Base-by-base conservation (phyloP, 1,284 basidiomycete genomes). In the Malassezia obtusa region DNA sequence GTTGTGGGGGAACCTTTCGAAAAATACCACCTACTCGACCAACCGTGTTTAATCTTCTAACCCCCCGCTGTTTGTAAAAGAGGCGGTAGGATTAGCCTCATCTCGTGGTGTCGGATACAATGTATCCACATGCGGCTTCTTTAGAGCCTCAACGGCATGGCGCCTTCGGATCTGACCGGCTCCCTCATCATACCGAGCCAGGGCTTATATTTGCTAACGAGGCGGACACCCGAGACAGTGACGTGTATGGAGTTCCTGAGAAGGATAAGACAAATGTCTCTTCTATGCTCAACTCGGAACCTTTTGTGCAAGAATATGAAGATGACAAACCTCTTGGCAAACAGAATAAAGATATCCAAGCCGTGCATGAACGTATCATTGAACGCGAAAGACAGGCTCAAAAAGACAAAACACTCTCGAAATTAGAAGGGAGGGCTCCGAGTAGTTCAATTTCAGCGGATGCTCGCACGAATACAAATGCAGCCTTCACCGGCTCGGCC, bases 341-440 rank as follows among this genome's bases (percentile, higher is more conserved):
- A 6, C 43, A 40, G 22, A 26, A 26, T n/a, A 40, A 14, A n/a
- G 38, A 31, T 4, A 12, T 47, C 5, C 30, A 14, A 9, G 53
- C 45, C 11, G 45, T 24, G 12, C 49, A 50, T 33, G 45, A 46
- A 14, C 35, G 53, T 6, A 56, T 56, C 19, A 50, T 50, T 3
- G 49, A 37, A 22, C 21, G 26, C 4, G 49, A 56, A 17, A 33
- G 36, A 12, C 21, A 32, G 36, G 37, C 40, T 14, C 49, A 50
- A 36, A 50, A 36, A n/a, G 28, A 50, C 19, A 46, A 25, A 14
- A 37, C 53, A 4, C 38, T 50, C 1, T 21, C 17, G 30, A 50
- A 44, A 10, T 44, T 50, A 5, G 48, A 50, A 10, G 48, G 49
- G 0, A 39, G 28, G 14, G 14, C 9, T 22, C 17, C 50, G 14